Evolutionary conservation across 352 stramenopile species (phyloP).

Genomic region (Globisporangium solare): DNA sequence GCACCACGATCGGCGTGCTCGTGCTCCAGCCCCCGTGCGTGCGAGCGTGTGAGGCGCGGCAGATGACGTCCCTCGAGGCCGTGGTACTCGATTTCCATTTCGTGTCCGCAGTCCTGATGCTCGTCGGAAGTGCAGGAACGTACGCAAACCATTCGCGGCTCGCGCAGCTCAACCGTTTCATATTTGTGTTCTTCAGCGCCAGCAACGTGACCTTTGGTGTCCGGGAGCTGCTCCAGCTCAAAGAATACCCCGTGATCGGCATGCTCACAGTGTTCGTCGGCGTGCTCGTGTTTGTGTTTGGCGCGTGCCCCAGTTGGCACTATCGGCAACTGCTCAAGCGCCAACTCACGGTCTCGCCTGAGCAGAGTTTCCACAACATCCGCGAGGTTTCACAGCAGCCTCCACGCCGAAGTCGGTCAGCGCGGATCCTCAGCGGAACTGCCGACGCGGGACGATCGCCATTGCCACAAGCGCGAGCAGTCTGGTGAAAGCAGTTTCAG

Average conservation of each 20-base stretch:
- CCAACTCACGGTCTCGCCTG: not conserved
- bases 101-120: not conserved
- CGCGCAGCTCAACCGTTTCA: conserved; percentile 3
- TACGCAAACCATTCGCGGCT: not conserved
- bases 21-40: not conserved
- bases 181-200: conserved; percentile 2
- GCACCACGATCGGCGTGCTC: conserved; percentile 1
- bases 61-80: not conserved
- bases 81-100: conserved; percentile 4
- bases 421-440: too few species aligned
- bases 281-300: conserved; percentile 3
- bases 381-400: not conserved
- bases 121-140: not conserved
- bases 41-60: not conserved
- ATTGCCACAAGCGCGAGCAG: too few species aligned
- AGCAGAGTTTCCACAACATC: conserved; percentile 3
- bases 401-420: too few species aligned
- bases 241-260: not conserved
- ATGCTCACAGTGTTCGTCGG: not conserved
- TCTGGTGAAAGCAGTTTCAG: too few species aligned
- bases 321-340: not conserved
- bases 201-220: not conserved
- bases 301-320: not conserved
- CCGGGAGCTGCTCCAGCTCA: conserved; percentile 4
- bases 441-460: too few species aligned